phyloP scores from a whole-genome alignment of 2,329 filamentous ascomycete species.

The Colletotrichum sp. region DNA sequence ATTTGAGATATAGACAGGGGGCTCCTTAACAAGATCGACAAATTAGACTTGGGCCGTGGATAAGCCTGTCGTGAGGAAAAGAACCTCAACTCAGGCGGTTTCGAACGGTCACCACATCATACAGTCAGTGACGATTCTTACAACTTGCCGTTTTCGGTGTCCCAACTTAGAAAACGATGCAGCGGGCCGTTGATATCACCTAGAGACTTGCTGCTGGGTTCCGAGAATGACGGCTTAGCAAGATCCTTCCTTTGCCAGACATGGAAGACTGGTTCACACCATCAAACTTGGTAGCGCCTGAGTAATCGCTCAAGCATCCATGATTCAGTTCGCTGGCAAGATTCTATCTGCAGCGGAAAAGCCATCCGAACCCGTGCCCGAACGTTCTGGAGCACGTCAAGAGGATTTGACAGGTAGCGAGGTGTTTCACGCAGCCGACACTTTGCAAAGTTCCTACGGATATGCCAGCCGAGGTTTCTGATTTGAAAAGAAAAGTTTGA shows the following conservation, averaged over 20 bases:
- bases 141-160: background rate
- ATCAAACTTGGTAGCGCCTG: background rate
- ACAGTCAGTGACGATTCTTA: background rate
- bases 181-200: background rate
- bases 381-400: background rate
- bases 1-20: constrained; percentile 10
- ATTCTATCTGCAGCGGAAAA: background rate
- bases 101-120: background rate
- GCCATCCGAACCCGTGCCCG: background rate
- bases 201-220: background rate
- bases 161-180: background rate
- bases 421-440: background rate
- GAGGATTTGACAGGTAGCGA: background rate
- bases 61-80: background rate
- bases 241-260: background rate
- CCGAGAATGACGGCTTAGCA: background rate
- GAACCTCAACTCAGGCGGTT: background rate
- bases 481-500: background rate
- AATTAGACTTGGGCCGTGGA: background rate
- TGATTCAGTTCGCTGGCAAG: background rate
- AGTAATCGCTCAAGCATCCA: background rate
- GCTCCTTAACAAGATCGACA: constrained; percentile 19
- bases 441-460: background rate
- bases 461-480: background rate
- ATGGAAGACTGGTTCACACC: background rate